Evolutionary conservation across 192 early-diverging fungal species (phyloP), one percentile per base, ranked within the genome.

Genomic region (Diversispora epigaea): DNA sequence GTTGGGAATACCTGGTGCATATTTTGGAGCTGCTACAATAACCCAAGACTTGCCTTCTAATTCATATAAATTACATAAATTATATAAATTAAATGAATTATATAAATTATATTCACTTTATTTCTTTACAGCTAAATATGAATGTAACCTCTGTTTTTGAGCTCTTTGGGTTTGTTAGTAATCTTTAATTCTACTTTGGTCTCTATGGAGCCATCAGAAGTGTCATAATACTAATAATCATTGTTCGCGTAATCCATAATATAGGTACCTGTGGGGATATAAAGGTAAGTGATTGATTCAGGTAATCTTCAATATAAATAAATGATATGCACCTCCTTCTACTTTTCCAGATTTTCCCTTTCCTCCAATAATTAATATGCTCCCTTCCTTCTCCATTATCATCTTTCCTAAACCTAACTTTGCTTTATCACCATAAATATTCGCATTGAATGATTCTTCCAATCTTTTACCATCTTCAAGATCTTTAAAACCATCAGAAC

Each of bases 151-250:
- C 40, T 71, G n/a, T 71, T 57, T 7, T 15, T 0, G 54, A 58
- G 69, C 14, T 9, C 2, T 0, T 57, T 39, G 8, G 67, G 17
- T 17, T 52, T 14, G 3, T 25, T 39, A 21, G 41, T 45, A 71
- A 21, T 10, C 3, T 19, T 55, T 15, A 69, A 57, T 4, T 44
- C 39, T 43, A 58, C 40, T 3, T 0, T 58, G 43, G 70, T 54
- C 9, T 71, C 70, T 58, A 71, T 22, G 0, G 41, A 58, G 11
- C 70, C 70, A 57, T 71, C 70, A 40, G 54, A 71, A 58, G 70
- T 71, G 54, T 71, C 70, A 57, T 71, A 54, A 14, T 71, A 71
- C 70, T 54, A 71, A 71, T 58, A 71, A 71, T 58, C 70, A n/a
- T 71, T 71, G 49, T 71, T 58, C n/a, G 32, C 70, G 54, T 44